A percentile compares a stretch with the other conserved stretches of the same genome.
phyloP scores from a whole-genome alignment of 805 yeast species.

The Nakazawaea holstii region DNA sequence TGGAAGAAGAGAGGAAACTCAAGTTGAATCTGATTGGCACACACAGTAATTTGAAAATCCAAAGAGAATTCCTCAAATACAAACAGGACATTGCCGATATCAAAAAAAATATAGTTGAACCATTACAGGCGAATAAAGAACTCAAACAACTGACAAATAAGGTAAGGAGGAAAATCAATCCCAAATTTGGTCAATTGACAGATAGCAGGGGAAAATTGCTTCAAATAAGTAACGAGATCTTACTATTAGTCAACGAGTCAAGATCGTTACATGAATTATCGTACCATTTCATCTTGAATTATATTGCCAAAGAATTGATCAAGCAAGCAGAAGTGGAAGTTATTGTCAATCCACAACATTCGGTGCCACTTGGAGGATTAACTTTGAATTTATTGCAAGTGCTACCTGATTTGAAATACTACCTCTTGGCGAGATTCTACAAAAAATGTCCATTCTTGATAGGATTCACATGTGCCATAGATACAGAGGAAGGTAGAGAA shows the following conservation, averaged over 20 bases:
- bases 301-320: constrained; percentile 78
- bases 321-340: constrained; percentile 94
- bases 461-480: constrained; percentile 72
- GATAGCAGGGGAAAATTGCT: constrained; percentile 58
- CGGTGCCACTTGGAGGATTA: constrained; percentile 73
- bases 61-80: constrained; percentile 39
- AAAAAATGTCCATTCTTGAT: constrained; percentile 88
- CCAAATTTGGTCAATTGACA: constrained; percentile 89
- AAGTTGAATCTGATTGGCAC: constrained; percentile 23
- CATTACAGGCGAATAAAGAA: constrained; percentile 36
- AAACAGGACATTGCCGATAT: constrained; percentile 50
- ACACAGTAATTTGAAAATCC: constrained; percentile 32
- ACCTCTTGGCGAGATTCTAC: constrained; percentile 71
- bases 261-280: constrained; percentile 41
- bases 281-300: constrained; percentile 71
- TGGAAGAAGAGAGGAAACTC: constrained; percentile 10
- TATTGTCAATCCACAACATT: constrained; percentile 67
- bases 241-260: constrained; percentile 42
- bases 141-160: constrained; percentile 50
- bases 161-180: constrained; percentile 74
- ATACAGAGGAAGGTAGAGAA: constrained; percentile 74
- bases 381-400: constrained; percentile 45
- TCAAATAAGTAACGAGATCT: constrained; percentile 45
- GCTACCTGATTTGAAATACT: constrained; percentile 48
- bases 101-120: constrained; percentile 52